Base-by-base conservation (phyloP, 441 rosid species). In the Bruguiera hainesii region DNA sequence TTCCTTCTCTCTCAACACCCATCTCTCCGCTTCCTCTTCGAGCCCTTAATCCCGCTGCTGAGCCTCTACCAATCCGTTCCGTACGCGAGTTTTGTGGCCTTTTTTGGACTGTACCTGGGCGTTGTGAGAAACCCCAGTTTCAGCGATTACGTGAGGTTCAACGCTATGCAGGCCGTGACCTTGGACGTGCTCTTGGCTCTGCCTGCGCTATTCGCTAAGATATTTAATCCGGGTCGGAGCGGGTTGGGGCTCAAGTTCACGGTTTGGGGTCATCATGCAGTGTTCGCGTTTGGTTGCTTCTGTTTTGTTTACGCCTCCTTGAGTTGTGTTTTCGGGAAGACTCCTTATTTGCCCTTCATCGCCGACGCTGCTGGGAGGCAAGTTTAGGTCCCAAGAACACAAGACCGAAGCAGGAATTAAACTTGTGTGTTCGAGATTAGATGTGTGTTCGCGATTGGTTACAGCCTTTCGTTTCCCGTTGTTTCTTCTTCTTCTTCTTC, bases 351-450 rank as follows among this genome's bases (percentile, higher is more conserved):
- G 71, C 97, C 98, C 0, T 81, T 90, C 48, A 87, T 93, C 13
- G 96, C 88, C 0, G 98, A 85, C 53, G 95, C 96, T 48, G 95
- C 98, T 60, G 84, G 86, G 19, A 80, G 96, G 78, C 98, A 92
- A 71, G 51, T 86, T 55, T 84, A 77, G 77, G 62, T 2, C 10
- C 55, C 21, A 21, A 18, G 1, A 19, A 30, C 5, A 30, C 5
- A 30, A 30, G 3, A 30, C 5, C 5, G 3, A 30, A 30, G 6
- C 33, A 3, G 6, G 2, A 26, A 26, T 26, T 26, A 26, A 26
- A 2, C 26, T 1, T 26, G 26, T 26, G 26, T 26, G 2, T 3
- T 2, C 3, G 5, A 29, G 31, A 29, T 29, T 29, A 29, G 5
- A 7, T 42, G 18, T 3, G 48, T 42, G 48, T 11, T 42, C 2